These are phyloP conservation scores for Protostelium mycophagum DNA, from an alignment of 78 protist genomes.

Conservation along the genomic window DNA sequence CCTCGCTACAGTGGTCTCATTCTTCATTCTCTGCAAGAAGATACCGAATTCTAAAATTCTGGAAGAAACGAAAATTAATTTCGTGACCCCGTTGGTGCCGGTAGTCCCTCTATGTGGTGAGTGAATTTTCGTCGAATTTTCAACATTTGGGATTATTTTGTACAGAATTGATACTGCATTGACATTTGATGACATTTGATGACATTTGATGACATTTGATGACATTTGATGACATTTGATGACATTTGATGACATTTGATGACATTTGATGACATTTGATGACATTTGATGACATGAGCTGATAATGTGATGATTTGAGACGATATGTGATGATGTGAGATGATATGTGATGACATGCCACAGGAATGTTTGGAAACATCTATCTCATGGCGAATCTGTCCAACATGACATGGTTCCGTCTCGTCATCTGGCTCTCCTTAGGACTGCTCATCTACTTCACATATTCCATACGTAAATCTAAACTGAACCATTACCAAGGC, in stretches of 20 bases:
- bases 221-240: no score
- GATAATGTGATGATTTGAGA: no score
- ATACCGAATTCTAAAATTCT: background rate
- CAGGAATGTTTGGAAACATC: background rate
- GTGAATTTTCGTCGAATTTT: no score
- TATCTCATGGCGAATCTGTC: conserved; percentile 37
- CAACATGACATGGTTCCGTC: conserved; percentile 54
- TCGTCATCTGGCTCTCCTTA: conserved; percentile 48
- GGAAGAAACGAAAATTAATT: background rate
- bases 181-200: no score
- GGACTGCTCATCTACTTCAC: conserved; percentile 38
- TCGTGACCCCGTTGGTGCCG: background rate
- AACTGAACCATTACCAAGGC: background rate
- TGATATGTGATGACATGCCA: background rate
- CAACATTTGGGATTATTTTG: no score
- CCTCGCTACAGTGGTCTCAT: background rate
- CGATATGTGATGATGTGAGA: no score
- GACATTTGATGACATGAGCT: no score
- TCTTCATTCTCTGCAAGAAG: background rate
- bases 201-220: no score
- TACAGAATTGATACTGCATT: no score
- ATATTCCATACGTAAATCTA: conserved; percentile 21
- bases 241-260: no score
- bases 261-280: no score
- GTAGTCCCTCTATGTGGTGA: background rate